Percentiles rank a stretch among this genome's conserved stretches.
Conservation (phyloP, 2,329 filamentous ascomycete species). For the Exophiala mesophila region DNA sequence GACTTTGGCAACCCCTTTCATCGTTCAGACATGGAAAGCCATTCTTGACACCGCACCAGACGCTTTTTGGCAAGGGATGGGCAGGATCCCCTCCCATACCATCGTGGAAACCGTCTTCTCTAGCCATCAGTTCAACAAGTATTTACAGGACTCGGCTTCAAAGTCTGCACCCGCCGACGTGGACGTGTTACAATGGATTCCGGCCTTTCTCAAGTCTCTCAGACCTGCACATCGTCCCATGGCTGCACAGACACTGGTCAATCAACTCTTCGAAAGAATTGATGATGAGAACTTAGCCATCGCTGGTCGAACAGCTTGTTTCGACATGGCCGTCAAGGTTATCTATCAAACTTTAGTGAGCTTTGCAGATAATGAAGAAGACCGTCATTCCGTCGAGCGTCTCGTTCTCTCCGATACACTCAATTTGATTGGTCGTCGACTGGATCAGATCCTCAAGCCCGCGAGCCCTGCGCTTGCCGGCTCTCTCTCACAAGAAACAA, state of each 20-base stretch:
- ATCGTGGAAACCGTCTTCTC: constrained; percentile 80
- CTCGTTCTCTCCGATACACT: constrained; percentile 47
- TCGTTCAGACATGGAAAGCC: constrained; percentile 65
- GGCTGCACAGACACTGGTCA: constrained; percentile 71
- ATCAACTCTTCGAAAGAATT: constrained; percentile 64
- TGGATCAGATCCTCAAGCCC: constrained; percentile 55
- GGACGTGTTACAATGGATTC: constrained; percentile 70
- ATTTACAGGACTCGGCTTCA: constrained; percentile 35
- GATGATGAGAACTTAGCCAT: constrained; percentile 39
- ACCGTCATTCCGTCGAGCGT: constrained; percentile 42
- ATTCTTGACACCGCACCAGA: constrained; percentile 70
- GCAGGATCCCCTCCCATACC: constrained; percentile 70
- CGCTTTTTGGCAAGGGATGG: constrained; percentile 85
- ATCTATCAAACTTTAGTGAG: constrained; percentile 43
- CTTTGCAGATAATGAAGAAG: constrained; percentile 44
- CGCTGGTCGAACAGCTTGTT: constrained; percentile 42
- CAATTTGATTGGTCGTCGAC: constrained; percentile 42
- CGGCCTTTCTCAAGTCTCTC: constrained; percentile 71
- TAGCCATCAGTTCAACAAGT: constrained; percentile 61
- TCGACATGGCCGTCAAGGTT: constrained; percentile 41
- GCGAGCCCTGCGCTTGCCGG: constrained; percentile 37
- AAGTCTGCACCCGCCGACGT: constrained; percentile 1
- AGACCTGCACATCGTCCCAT: constrained; percentile 70
- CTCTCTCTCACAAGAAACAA: constrained; percentile 45
- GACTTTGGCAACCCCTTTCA: constrained; percentile 59